A percentile compares a stretch with the other conserved stretches of the same genome.
Evolutionary conservation across 495 filamentous ascomycete species (phyloP).

Genomic region (Aspergillus panamensis): DNA sequence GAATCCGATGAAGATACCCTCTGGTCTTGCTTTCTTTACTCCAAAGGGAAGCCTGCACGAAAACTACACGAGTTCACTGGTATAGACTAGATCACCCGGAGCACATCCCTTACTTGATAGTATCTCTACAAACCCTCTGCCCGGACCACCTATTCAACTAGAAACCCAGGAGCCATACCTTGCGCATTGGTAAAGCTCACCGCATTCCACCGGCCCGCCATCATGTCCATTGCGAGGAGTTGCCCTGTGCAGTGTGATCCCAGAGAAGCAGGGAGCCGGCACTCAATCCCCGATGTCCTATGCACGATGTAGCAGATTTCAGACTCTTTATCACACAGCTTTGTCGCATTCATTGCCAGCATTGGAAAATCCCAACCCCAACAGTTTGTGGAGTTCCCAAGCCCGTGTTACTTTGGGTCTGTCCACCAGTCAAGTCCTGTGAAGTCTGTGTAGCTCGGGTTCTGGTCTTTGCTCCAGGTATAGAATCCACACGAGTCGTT

Average conservation of each 20-base stretch:
- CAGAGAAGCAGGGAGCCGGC: conserved; percentile 56
- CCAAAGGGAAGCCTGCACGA: not conserved
- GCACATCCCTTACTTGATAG: not conserved
- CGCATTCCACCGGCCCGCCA: conserved; percentile 52
- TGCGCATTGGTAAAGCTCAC: not conserved
- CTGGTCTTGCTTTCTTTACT: no score
- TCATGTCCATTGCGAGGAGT: conserved; percentile 51
- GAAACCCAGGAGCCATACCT: conserved; percentile 24
- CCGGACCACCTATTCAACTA: conserved; percentile 41
- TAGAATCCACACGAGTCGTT: no score
- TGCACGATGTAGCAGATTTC: conserved; percentile 15
- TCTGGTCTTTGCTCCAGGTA: no score
- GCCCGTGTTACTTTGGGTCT: conserved; percentile 7
- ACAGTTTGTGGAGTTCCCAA: conserved; percentile 15
- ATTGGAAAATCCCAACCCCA: conserved; percentile 22
- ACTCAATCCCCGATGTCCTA: conserved; percentile 37
- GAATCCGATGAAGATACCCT: not conserved
- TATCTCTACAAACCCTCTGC: conserved; percentile 40
- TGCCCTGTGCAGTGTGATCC: conserved; percentile 41
- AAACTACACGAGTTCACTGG: no score
- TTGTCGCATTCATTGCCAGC: conserved; percentile 17
- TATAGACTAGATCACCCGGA: no score
- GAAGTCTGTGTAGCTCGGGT: not conserved
- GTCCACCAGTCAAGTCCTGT: not conserved
- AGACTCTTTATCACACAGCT: conserved; percentile 12